Evolutionary conservation across 2,329 filamentous ascomycete genomes (phyloP), one percentile per base, ranked within the genome.

Genomic region (Beauveria sp.): DNA sequence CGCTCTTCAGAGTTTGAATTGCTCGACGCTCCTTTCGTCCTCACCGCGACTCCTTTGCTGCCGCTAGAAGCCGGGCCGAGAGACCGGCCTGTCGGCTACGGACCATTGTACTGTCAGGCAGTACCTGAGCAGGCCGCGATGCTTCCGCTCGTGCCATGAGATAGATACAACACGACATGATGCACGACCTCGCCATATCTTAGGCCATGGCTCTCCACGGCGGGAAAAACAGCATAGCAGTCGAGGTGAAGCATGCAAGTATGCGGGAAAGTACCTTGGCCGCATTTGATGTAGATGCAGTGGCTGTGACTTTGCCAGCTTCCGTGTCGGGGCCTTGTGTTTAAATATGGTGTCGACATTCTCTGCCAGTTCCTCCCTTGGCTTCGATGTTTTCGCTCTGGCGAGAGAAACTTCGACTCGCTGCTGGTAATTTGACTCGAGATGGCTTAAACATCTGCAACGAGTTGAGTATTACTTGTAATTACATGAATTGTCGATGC

Each of bases 401-500:
- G 80, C 80, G 81, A 81, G 77, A 82, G 71, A 70, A 65, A 65
- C 63, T 69, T 71, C 63, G 65, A 76, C 80, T 80, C 79, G 74
- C 80, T 81, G 79, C 80, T 82, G 79, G 79, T 79, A 79, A 78
- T 79, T 78, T 76, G 76, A 72, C 70, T 78, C 71, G 76, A 82
- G 79, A 79, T 71, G 73, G 79, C 75, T 79, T 81, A 79, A 74
- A 74, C 71, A 69, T 81, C 76, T 65, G 73, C 71, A 80, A 82
- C 67, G 78, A 74, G 74, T 72, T 77, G 79, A 80, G 80, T 82
- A 82, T 83, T 79, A 81, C 79, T 79, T 81, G 80, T 81, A 81
- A 80, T 78, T 75, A 82, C 79, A 82, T 79, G 26, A 45, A 30
- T 5, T 46, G 47, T 28, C 40, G 26, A 42, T 14, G 34, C 6